Conservation (phyloP, 2,329 filamentous ascomycete species). For the Chaetomiaceae sp. region DNA sequence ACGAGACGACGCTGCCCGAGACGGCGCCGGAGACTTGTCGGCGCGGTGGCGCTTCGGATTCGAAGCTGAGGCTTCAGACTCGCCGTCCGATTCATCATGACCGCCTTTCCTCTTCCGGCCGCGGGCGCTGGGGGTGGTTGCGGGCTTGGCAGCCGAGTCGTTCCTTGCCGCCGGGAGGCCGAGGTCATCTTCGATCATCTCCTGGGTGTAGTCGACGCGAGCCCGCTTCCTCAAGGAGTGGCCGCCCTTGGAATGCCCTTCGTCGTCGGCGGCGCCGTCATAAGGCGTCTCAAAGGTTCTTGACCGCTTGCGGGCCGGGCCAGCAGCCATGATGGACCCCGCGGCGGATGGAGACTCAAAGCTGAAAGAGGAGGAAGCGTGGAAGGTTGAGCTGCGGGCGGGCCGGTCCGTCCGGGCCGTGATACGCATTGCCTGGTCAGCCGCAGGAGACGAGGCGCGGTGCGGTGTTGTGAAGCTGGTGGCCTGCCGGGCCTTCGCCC, state of each 20-base stretch:
- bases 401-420: constrained; percentile 18
- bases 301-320: constrained; percentile 39
- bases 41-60: constrained; percentile 35
- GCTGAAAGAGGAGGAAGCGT: constrained; percentile 11
- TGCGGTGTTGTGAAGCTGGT: constrained; percentile 9
- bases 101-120: constrained; percentile 36
- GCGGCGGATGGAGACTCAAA: constrained; percentile 18
- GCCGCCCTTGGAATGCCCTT: constrained; percentile 50
- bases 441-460: constrained; percentile 22
- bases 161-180: constrained; percentile 24
- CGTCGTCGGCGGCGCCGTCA: constrained; percentile 39
- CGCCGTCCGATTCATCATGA: constrained; percentile 30
- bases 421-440: constrained; percentile 16
- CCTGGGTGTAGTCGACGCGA: constrained; percentile 55
- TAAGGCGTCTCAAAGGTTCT: constrained; percentile 40
- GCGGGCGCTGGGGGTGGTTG: constrained; percentile 28
- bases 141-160: constrained; percentile 21
- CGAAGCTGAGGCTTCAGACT: constrained; percentile 30
- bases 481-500: constrained; percentile 16
- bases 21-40: constrained; percentile 23
- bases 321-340: constrained; percentile 23
- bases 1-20: constrained; percentile 33
- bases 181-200: constrained; percentile 43
- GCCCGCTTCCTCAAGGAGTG: constrained; percentile 55
- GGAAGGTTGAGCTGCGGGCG: constrained; percentile 20